phyloP scores from a whole-genome alignment of 1,139 yeast genomes.

The Geotrichum candidum region DNA sequence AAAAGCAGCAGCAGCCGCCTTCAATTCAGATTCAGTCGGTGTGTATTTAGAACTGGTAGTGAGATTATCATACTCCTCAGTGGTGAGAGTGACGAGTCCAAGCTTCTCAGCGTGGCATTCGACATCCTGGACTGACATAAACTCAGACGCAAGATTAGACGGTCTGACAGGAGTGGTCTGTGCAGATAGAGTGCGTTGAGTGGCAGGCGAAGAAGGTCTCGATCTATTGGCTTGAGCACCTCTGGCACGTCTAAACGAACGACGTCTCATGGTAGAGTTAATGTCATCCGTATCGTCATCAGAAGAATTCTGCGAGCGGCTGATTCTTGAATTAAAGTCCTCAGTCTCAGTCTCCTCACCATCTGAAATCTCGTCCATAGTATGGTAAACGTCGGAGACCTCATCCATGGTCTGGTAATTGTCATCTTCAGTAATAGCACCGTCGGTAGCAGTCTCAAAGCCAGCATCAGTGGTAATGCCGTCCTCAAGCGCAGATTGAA shows the following conservation, averaged over 20 bases:
- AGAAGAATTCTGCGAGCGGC: not conserved
- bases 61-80: slow-evolving; percentile 40
- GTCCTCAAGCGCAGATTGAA: slow-evolving; percentile 27
- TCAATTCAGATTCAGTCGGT: slow-evolving; percentile 22
- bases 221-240: not conserved
- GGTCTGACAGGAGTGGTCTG: slow-evolving; percentile 7
- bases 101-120: slow-evolving; percentile 47
- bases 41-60: slow-evolving; percentile 18
- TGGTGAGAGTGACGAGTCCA: slow-evolving; percentile 45
- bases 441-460: slow-evolving; percentile 33
- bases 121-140: slow-evolving; percentile 38
- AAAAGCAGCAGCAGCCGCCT: slow-evolving; percentile 10
- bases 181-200: not conserved
- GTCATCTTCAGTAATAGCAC: slow-evolving; percentile 33
- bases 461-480: slow-evolving; percentile 6
- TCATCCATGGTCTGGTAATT: slow-evolving; percentile 32
- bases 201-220: not conserved
- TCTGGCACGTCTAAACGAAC: not conserved
- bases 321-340: slow-evolving; percentile 1
- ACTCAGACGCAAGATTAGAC: slow-evolving; percentile 26
- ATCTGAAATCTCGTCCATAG: slow-evolving; percentile 28
- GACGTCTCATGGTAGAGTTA: not conserved
- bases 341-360: slow-evolving; percentile 40
- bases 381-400: slow-evolving; percentile 8
- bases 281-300: not conserved